These are phyloP conservation scores for Anthracocystis setariae DNA, from an alignment of 1,284 basidiomycete genomes.

Conservation along the genomic window DNA sequence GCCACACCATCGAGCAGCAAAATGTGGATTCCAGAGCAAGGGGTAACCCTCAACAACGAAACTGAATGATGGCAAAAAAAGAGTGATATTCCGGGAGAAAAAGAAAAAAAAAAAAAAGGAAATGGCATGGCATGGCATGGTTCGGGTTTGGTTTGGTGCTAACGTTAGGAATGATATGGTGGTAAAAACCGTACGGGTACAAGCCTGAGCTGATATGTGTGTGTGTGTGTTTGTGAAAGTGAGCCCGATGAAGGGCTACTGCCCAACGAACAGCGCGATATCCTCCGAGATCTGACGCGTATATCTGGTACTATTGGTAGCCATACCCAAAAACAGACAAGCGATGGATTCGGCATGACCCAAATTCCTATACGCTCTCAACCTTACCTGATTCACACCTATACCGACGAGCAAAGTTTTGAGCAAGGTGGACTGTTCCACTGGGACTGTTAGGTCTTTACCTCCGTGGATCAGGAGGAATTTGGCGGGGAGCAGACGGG, in stretches of 20 bases:
- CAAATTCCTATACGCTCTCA: constrained; percentile 67
- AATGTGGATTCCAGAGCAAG: too few relatives aligned
- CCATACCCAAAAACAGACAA: constrained; percentile 60
- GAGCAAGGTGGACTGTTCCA: constrained; percentile 68
- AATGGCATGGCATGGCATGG: too few relatives aligned
- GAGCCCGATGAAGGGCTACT: constrained; percentile 7
- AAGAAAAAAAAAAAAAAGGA: too few relatives aligned
- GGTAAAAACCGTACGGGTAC: too few relatives aligned
- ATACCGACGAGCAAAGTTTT: constrained; percentile 68
- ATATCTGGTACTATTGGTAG: constrained; percentile 63
- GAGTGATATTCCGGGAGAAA: too few relatives aligned
- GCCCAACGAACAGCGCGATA: constrained; percentile 50
- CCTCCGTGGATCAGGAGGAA: constrained; percentile 69
- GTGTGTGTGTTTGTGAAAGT: background rate
- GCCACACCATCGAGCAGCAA: too few relatives aligned
- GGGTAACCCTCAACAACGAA: too few relatives aligned
- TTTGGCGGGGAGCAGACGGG: constrained; percentile 64
- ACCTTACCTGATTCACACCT: constrained; percentile 65
- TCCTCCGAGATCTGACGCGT: constrained; percentile 64
- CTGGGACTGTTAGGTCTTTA: constrained; percentile 66
- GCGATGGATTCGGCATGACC: constrained; percentile 67
- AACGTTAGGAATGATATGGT: too few relatives aligned
- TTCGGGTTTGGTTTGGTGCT: too few relatives aligned
- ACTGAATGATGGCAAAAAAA: too few relatives aligned
- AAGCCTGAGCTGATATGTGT: background rate